Base-by-base conservation (phyloP, 2,329 filamentous ascomycete species). In the Xylariaceae sp. region DNA sequence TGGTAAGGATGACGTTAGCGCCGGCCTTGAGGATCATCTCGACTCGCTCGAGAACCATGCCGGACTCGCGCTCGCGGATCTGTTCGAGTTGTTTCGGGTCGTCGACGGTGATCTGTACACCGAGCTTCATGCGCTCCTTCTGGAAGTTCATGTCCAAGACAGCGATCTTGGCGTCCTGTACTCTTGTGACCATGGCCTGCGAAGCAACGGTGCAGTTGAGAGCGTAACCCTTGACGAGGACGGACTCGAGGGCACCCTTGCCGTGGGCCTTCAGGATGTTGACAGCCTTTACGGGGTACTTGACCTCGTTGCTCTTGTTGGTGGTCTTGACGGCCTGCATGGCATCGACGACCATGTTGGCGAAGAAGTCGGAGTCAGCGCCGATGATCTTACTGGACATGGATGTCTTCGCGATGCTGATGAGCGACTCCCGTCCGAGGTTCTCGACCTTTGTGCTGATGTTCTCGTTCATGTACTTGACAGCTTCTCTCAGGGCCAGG, bases 371-470 rank as follows among this genome's bases (percentile, higher is more conserved):
- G 10, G 90, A 92, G 76, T 99, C 94, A 58, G 89, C 80, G 59
- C 94, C 94, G 73, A 99, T 97, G 72, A 99, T 95, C 80, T 99
- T 99, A 82, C 90, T 96, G 56, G 92, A 97, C 93, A 99, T 99
- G 71, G 92, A 97, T 17, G 94, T 99, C 81, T 93, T 97, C 64
- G 94, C 94, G 73, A 99, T 97, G 78, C 86, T 97, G 72, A 97
- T 76, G 67, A 99, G 84, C 61, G 90, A 94, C 64, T 97, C 94
- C 62, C 90, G 87, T 61, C 92, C 92, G 57, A 99, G 84, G 61
- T 88, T 86, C 72, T 97, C 93, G 59, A 97, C 93, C 78, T 95
- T 96, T 71, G 91, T 90, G 81, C 90, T 93, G 75, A 99, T 88
- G 75, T 97, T 96, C 77, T 99, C 94, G 78, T 91, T 93, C 88